Evolutionary conservation across 129 eudicot species (phyloP).

Genomic region (Artemisia argyi): DNA sequence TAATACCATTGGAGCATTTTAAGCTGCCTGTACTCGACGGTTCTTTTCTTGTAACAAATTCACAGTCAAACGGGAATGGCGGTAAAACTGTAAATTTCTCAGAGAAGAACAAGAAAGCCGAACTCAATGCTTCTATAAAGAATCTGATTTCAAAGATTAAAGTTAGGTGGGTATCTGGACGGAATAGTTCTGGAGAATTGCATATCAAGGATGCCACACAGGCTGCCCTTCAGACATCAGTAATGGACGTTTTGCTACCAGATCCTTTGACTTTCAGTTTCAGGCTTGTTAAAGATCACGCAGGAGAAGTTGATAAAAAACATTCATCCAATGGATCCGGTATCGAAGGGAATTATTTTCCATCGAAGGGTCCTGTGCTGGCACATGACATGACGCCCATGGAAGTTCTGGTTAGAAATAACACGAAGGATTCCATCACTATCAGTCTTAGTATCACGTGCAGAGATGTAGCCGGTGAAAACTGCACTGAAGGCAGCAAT

Average conservation of each 20-base stretch:
- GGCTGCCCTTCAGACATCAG: conserved; percentile 87
- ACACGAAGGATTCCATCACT: conserved; percentile 74
- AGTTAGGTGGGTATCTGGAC: conserved; percentile 96
- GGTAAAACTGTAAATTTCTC: conserved; percentile 57
- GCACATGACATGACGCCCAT: conserved; percentile 89
- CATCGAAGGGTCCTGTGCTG: conserved; percentile 39
- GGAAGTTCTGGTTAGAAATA: conserved; percentile 94
- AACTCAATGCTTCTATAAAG: conserved; percentile 77
- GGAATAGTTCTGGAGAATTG: conserved; percentile 91
- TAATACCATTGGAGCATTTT: conserved; percentile 93
- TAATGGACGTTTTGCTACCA: conserved; percentile 91
- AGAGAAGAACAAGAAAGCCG: conserved; percentile 80
- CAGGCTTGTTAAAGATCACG: conserved; percentile 47
- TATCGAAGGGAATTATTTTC: neutral
- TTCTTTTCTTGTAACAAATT: conserved; percentile 56
- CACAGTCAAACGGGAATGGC: conserved; percentile 38
- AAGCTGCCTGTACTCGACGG: conserved; percentile 89
- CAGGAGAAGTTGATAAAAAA: conserved; percentile 5
- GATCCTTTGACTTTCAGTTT: conserved; percentile 96
- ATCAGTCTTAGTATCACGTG: conserved; percentile 76
- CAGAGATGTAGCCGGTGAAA: conserved; percentile 93
- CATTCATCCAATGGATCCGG: neutral
- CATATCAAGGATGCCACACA: conserved; percentile 92
- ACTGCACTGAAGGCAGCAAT: conserved; percentile 81
- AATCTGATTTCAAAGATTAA: conserved; percentile 81